Base-by-base conservation (phyloP, 2,329 filamentous ascomycete species). In the Magnaporthales sp. region DNA sequence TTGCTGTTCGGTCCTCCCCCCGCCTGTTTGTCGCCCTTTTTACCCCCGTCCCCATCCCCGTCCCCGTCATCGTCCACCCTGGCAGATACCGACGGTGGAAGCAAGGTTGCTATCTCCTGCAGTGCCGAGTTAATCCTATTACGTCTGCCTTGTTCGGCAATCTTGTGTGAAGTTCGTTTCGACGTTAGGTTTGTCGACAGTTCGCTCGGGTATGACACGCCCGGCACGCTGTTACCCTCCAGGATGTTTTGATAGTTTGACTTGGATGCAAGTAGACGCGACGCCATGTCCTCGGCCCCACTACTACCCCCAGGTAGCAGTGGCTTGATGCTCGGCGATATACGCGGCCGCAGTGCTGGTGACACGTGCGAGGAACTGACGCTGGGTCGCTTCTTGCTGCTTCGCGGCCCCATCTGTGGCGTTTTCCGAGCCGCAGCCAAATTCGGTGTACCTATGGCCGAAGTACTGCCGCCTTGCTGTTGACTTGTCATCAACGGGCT, bases 221-320 rank as follows among this genome's bases (percentile, higher is more conserved):
- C 94, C 0, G 93, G 93, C 0, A 97, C 87, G 67, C 90, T 89
- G 64, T 93, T 98, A 63, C 95, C 95, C 75, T 98, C 95, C 11
- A 99, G 80, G 51, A 99, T 95, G 72, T 97, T 96, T 74, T 98
- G 94, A 73, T 99, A 99, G 74, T 99, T 99, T 1, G 94, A 98
- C 76, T 98, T 98, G 19, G 91, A 92, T 46, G 93, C 91, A 30
- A 99, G 84, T 61, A 98, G 84, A 30, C 92, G 84, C n/a, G 86
- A 89, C 0, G 86, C 83, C 1, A 85, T 83, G 71, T 87, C 85
- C 70, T 88, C 86, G 4, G 81, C 81, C 15, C 26, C 29, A 1
- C 84, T 81, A 67, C 83, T 78, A 3, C 83, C 76, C 10, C 78
- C 83, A 4, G 93, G 92, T 62, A 97, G 84, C 26, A 97, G 78